Conservation (phyloP, 2,329 filamentous ascomycete species). For the Uncinocarpus reesii region DNA sequence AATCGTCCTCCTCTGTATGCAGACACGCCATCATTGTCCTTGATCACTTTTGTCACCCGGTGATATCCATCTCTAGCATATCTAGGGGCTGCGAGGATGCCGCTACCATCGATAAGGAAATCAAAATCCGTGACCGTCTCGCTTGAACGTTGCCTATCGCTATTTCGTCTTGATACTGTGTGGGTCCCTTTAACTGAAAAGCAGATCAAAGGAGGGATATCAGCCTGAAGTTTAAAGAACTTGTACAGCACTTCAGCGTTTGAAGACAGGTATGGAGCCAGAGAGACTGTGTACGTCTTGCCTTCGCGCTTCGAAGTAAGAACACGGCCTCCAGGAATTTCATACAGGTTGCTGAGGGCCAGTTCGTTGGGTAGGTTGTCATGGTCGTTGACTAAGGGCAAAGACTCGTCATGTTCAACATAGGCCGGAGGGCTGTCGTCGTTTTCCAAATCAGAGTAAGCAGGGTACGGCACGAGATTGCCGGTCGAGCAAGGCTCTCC, state of each 20-base stretch:
- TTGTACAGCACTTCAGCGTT: slow-evolving; percentile 20
- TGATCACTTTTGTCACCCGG: slow-evolving; percentile 18
- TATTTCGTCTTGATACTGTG: slow-evolving; percentile 28
- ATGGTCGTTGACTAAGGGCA: not conserved
- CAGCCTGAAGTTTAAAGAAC: slow-evolving; percentile 24
- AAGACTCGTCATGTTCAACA: slow-evolving; percentile 9
- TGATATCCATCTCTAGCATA: slow-evolving; percentile 6
- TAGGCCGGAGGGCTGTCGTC: slow-evolving; percentile 14
- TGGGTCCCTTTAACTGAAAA: slow-evolving; percentile 48
- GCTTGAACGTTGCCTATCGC: slow-evolving; percentile 19
- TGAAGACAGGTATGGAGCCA: slow-evolving; percentile 25
- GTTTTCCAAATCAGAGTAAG: slow-evolving; percentile 2
- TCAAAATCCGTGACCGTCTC: slow-evolving; percentile 25
- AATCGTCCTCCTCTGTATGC: slow-evolving; percentile 23
- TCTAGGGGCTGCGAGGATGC: slow-evolving; percentile 18
- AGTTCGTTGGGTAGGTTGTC: too few relatives aligned
- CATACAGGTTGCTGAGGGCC: not conserved
- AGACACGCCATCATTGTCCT: slow-evolving; percentile 21
- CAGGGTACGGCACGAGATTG: slow-evolving; percentile 11
- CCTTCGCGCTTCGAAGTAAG: slow-evolving; percentile 7
- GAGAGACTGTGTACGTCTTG: slow-evolving; percentile 19
- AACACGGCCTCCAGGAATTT: slow-evolving; percentile 6
- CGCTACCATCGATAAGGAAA: slow-evolving; percentile 22
- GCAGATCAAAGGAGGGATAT: slow-evolving; percentile 31
- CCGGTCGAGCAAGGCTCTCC: not conserved